Percentiles rank a stretch among this genome's conserved stretches.
phyloP scores from a whole-genome alignment of 148 eudicot genomes.

The Rhododendron williamsianum region DNA sequence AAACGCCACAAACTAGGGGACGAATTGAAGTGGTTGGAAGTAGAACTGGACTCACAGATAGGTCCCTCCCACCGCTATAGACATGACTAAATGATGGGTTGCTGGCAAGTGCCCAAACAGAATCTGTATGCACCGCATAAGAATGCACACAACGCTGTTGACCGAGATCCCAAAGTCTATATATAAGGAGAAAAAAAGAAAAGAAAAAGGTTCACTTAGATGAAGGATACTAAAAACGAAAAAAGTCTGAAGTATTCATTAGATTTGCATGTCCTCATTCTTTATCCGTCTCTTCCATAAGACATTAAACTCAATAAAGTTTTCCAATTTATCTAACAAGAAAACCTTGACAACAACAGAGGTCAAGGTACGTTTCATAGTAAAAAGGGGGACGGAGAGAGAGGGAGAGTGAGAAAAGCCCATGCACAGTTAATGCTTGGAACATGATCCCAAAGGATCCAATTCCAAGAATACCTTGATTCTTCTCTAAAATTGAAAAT shows the following conservation, averaged over 20 bases:
- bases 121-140: slow-evolving; percentile 98
- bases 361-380: not conserved
- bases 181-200: not conserved
- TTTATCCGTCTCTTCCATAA: not conserved
- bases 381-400: not conserved
- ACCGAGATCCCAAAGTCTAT: slow-evolving; percentile 95
- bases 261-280: not conserved
- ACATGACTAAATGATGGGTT: slow-evolving; percentile 88
- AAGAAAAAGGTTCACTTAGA: not conserved
- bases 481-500: not conserved
- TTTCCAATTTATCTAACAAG: not conserved
- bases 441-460: not conserved
- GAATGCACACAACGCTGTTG: slow-evolving; percentile 98
- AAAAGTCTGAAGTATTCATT: not conserved
- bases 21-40: not conserved
- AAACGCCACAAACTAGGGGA: not conserved
- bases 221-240: not conserved
- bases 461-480: not conserved
- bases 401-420: not conserved
- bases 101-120: slow-evolving; percentile 99
- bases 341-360: not conserved
- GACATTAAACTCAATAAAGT: not conserved
- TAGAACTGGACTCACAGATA: slow-evolving; percentile 58
- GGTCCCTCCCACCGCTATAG: slow-evolving; percentile 97
- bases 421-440: not conserved